A percentile compares a stretch with the other conserved stretches of the same genome.
phyloP scores from a whole-genome alignment of 306 rosid genomes.

The Sophora flavescens region DNA sequence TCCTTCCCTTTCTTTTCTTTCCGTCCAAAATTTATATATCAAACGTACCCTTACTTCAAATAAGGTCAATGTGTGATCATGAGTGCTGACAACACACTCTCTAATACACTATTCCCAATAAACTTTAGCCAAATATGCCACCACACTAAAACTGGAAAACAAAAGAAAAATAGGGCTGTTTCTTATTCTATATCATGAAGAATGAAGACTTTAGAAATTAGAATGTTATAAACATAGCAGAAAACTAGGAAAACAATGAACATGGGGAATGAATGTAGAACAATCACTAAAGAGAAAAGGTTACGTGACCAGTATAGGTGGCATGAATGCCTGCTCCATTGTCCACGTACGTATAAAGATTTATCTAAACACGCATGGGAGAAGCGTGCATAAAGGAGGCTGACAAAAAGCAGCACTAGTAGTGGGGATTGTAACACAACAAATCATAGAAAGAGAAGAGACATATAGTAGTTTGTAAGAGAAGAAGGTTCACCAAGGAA shows the following conservation, averaged over 20 bases:
- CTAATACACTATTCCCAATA: too few species aligned
- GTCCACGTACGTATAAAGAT: not conserved
- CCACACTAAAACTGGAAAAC: conserved; percentile 10
- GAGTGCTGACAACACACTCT: too few species aligned
- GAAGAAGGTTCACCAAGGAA: not conserved
- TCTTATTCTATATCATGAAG: conserved; percentile 27
- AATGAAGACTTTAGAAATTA: conserved; percentile 32
- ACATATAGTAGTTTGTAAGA: not conserved
- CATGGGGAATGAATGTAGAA: not conserved
- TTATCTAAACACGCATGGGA: conserved; percentile 25
- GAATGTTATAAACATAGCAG: not conserved
- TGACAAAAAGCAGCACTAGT: conserved; percentile 56
- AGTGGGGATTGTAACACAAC: conserved; percentile 31
- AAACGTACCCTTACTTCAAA: too few species aligned
- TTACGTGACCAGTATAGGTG: not conserved
- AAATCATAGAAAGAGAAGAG: conserved; percentile 7
- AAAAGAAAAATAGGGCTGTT: not conserved
- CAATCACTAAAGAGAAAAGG: conserved; percentile 30
- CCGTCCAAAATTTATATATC: too few species aligned
- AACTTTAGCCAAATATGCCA: not conserved
- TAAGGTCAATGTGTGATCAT: too few species aligned
- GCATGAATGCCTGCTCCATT: conserved; percentile 5
- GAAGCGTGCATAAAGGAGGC: conserved; percentile 72
- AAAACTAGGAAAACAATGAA: conserved; percentile 26
- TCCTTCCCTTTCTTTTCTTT: too few species aligned